A percentile compares a stretch with the other conserved stretches of the same genome.
Evolutionary conservation across 2,329 filamentous ascomycete species (phyloP).

Genomic region (Tolypocladium amazonense): DNA sequence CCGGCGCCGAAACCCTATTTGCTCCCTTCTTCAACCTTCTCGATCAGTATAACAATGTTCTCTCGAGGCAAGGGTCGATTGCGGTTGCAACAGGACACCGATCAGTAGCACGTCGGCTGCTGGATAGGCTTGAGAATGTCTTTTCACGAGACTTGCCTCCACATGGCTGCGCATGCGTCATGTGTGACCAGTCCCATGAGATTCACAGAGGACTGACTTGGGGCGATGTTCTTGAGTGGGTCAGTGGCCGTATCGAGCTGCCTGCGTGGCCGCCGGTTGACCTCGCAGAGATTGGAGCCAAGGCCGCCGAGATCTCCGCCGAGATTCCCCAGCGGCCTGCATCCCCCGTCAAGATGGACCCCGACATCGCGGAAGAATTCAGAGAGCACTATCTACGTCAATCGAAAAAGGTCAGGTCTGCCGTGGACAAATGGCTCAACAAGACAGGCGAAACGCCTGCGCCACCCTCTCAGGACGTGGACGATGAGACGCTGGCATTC

Average conservation of each 20-base stretch:
- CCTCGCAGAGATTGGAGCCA: conserved; percentile 50
- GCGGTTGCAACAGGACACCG: conserved; percentile 93
- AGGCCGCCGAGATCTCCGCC: conserved; percentile 51
- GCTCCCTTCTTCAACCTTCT: conserved; percentile 73
- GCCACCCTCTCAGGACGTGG: conserved; percentile 75
- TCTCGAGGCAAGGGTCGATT: conserved; percentile 75
- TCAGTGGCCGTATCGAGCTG: conserved; percentile 77
- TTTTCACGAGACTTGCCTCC: conserved; percentile 87
- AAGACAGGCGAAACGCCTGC: conserved; percentile 65
- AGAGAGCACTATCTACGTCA: conserved; percentile 86
- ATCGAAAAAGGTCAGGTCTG: conserved; percentile 83
- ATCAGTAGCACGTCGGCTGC: conserved; percentile 79
- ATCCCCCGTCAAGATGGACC: conserved; percentile 68
- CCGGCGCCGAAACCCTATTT: conserved; percentile 65
- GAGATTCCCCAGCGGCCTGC: conserved; percentile 45
- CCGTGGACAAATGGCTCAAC: conserved; percentile 82
- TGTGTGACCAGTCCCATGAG: conserved; percentile 58
- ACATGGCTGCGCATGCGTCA: conserved; percentile 74
- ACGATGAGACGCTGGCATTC: conserved; percentile 88
- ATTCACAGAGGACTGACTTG: conserved; percentile 71
- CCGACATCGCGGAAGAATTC: conserved; percentile 89
- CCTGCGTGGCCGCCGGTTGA: conserved; percentile 85
- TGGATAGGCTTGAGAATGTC: conserved; percentile 87
- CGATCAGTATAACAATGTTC: conserved; percentile 74
- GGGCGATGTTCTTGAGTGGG: conserved; percentile 90